Conservation (phyloP, 352 stramenopile species). For the Phytophthora pinifolia region DNA sequence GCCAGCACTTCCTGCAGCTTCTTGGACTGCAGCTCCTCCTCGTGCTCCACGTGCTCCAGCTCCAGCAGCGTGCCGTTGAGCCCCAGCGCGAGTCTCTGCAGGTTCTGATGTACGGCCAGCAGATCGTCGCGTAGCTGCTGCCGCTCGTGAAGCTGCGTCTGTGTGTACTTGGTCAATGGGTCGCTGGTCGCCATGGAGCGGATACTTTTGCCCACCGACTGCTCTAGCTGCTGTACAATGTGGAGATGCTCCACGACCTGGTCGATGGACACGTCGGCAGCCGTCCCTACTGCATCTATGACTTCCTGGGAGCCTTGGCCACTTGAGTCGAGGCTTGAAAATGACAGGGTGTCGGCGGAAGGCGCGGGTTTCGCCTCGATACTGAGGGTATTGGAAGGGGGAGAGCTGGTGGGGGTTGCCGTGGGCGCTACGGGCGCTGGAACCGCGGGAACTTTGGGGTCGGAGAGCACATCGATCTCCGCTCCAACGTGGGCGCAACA, state of each 20-base stretch:
- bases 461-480: conserved; percentile 23
- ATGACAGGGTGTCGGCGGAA: neutral
- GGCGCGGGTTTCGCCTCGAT: conserved; percentile 11
- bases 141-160: conserved; percentile 28
- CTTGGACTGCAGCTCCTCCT: conserved; percentile 79
- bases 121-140: conserved; percentile 45
- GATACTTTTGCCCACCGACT: conserved; percentile 69
- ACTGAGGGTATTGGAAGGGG: neutral
- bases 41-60: conserved; percentile 81
- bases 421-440: conserved; percentile 10
- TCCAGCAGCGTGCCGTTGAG: conserved; percentile 78
- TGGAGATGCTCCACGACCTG: conserved; percentile 77
- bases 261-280: conserved; percentile 68
- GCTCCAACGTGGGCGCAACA: conserved; percentile 10
- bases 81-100: conserved; percentile 66
- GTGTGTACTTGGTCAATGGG: conserved; percentile 28
- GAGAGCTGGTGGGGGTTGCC: neutral
- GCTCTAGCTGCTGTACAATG: conserved; percentile 71
- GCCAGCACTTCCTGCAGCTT: conserved; percentile 74
- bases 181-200: conserved; percentile 38
- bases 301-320: conserved; percentile 12
- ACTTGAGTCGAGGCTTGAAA: conserved; percentile 24
- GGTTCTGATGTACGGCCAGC: conserved; percentile 47
- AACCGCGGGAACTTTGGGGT: conserved; percentile 11
- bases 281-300: conserved; percentile 19